phyloP scores from a whole-genome alignment of 179 eudicot species.

The Drosera spatulata region DNA sequence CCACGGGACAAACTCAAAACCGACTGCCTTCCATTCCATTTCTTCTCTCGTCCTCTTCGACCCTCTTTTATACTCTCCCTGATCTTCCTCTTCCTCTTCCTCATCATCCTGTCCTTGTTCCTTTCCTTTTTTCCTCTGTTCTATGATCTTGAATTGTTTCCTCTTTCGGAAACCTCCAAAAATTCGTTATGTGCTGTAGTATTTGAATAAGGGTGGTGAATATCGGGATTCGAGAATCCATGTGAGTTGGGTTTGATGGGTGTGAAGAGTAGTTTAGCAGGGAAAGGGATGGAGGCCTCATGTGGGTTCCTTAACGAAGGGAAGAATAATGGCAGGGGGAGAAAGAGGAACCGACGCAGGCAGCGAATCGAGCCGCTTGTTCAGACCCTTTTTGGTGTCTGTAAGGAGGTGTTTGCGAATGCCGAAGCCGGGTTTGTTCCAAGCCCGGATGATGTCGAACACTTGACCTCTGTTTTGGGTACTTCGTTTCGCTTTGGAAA shows the following conservation, averaged over 20 bases:
- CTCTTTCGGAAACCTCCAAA: too few relatives aligned
- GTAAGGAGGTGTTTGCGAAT: conserved; percentile 55
- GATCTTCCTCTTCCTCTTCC: too few relatives aligned
- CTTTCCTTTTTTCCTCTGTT: too few relatives aligned
- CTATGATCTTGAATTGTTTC: too few relatives aligned
- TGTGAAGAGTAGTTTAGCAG: conserved; percentile 25
- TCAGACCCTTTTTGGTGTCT: conserved; percentile 48
- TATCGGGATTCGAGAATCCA: too few relatives aligned
- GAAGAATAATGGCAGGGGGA: conserved; percentile 13
- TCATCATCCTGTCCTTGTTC: too few relatives aligned
- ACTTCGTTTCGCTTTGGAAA: conserved; percentile 7
- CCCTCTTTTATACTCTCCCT: too few relatives aligned
- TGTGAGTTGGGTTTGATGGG: conserved; percentile 32
- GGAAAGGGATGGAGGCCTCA: conserved; percentile 15
- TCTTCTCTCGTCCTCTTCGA: too few relatives aligned
- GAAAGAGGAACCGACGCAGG: conserved; percentile 29
- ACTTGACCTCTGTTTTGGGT: conserved; percentile 58
- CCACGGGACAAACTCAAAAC: too few relatives aligned
- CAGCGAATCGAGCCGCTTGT: conserved; percentile 28
- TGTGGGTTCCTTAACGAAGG: conserved; percentile 14
- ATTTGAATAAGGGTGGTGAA: too few relatives aligned
- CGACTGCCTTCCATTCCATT: too few relatives aligned
- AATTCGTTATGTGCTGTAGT: too few relatives aligned
- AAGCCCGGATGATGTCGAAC: conserved; percentile 28
- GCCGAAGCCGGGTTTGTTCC: conserved; percentile 64